Percentiles rank a stretch among this genome's conserved stretches.
Conservation (phyloP, 345 rosid genomes). For the Acer saccharum region DNA sequence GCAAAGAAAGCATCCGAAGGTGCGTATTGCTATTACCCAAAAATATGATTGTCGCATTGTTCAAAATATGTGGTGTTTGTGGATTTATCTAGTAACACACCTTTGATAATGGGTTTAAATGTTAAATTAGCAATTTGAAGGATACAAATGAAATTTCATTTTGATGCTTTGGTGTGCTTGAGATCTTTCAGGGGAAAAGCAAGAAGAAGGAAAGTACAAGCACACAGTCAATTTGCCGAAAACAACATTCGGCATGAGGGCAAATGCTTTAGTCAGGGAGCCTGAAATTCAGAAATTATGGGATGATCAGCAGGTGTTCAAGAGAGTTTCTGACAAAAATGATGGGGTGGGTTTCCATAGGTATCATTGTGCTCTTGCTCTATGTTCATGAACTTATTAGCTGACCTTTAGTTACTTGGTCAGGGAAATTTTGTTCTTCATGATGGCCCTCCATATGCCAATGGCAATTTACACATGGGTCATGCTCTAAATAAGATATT, state of each 20-base stretch:
- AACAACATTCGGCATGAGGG: conserved; percentile 89
- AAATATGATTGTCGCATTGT: not conserved
- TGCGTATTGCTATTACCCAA: conserved; percentile 19
- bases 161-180: conserved; percentile 24
- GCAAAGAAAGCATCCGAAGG: conserved; percentile 83
- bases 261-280: conserved; percentile 80
- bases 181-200: conserved; percentile 61
- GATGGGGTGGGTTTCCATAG: conserved; percentile 62
- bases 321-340: conserved; percentile 69
- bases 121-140: not conserved
- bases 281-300: conserved; percentile 91
- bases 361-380: conserved; percentile 16
- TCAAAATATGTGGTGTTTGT: not conserved
- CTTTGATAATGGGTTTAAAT: not conserved
- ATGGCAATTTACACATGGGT: conserved; percentile 91
- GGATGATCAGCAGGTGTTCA: conserved; percentile 86
- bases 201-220: conserved; percentile 89
- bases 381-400: conserved; percentile 23
- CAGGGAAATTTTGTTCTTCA: conserved; percentile 91
- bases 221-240: conserved; percentile 89
- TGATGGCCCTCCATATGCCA: conserved; percentile 98
- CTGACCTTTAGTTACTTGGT: conserved; percentile 35
- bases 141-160: not conserved
- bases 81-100: not conserved
- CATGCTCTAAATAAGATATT: conserved; percentile 96